Base-by-base conservation (phyloP, 2,329 filamentous ascomycete genomes). In the Colletotrichum sp. region DNA sequence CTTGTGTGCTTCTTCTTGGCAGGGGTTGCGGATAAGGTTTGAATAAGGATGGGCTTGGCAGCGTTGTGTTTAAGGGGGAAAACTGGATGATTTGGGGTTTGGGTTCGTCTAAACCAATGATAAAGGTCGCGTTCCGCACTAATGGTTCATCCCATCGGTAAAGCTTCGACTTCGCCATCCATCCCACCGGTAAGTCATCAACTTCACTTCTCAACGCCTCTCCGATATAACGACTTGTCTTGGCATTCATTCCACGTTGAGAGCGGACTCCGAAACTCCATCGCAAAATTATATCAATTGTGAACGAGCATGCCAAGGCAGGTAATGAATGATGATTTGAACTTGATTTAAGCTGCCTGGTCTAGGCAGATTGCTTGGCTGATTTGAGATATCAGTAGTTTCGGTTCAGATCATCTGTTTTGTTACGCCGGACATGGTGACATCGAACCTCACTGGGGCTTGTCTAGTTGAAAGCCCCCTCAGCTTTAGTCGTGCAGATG, bases 1-100 rank as follows among this genome's bases (percentile, higher is more conserved):
- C 15, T n/a, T 27, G 36, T 34, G 30, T 34, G 22, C 27, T 52
- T n/a, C n/a, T 9, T 22, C 59, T 74, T 59, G 34, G 59, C 60
- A 74, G 60, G 72, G 67, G 72, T 60, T 60, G 22, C 72, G 72
- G 67, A 74, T 74, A 71, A 71, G 60, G 72, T 71, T 74, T 36
- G 48, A 48, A 28, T 22, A 36, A 30, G 27, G 60, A 64, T 19
- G 28, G 25, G 59, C 48, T 66, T 66, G 60, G 60, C 68, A 57
- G 30, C 52, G 36, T 64, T 27, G 27, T 57, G 4, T 27, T 27
- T 32, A 44, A 61, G 27, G 61, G 34, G 25, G 2, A 67, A 67
- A n/a, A 55, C 22, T n/a, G 25, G 55, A 63, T 2, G 55, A 71
- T 61, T 28, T 30, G 57, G 28, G 39, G 19, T 34, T 65, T 65